Conservation (phyloP, 2,329 filamentous ascomycete genomes). For the Sporothrix euskadiensis region DNA sequence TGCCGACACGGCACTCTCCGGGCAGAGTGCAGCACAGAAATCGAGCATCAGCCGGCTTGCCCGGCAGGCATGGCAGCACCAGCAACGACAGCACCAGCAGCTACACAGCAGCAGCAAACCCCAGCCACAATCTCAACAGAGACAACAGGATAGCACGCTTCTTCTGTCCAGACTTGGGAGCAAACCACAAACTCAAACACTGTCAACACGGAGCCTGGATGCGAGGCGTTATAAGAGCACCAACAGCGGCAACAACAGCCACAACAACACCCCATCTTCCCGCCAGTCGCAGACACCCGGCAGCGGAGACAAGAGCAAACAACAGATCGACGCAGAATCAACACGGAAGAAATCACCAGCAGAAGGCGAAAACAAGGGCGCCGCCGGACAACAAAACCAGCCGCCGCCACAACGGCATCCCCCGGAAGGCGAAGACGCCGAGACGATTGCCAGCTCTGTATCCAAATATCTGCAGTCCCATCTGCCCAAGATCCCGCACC, state of each 20-base stretch:
- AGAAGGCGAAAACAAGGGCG: not conserved
- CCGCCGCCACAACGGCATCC: slow-evolving; percentile 27
- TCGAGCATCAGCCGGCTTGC: slow-evolving; percentile 42
- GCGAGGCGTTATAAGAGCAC: slow-evolving; percentile 37
- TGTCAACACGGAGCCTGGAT: slow-evolving; percentile 35
- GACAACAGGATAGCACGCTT: not conserved
- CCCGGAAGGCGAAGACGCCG: slow-evolving; percentile 38
- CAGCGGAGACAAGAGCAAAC: not conserved
- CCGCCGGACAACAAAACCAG: not conserved
- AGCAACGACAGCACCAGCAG: slow-evolving; percentile 37
- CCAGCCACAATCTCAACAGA: not conserved
- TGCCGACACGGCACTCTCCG: slow-evolving; percentile 40
- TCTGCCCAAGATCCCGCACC: slow-evolving; percentile 72
- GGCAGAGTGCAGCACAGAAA: slow-evolving; percentile 35
- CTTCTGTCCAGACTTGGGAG: not conserved
- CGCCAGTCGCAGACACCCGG: not conserved
- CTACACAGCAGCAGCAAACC: slow-evolving; percentile 20
- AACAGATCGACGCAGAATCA: not conserved
- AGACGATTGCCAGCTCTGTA: slow-evolving; percentile 53
- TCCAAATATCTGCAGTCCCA: slow-evolving; percentile 61
- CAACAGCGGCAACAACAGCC: slow-evolving; percentile 32
- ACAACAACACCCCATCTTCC: slow-evolving; percentile 14
- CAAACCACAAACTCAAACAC: not conserved
- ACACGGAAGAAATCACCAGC: not conserved
- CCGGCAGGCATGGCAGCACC: slow-evolving; percentile 38